These are phyloP conservation scores for Pugionium dolabratum DNA, from an alignment of 345 rosid genomes.

Conservation along the genomic window DNA sequence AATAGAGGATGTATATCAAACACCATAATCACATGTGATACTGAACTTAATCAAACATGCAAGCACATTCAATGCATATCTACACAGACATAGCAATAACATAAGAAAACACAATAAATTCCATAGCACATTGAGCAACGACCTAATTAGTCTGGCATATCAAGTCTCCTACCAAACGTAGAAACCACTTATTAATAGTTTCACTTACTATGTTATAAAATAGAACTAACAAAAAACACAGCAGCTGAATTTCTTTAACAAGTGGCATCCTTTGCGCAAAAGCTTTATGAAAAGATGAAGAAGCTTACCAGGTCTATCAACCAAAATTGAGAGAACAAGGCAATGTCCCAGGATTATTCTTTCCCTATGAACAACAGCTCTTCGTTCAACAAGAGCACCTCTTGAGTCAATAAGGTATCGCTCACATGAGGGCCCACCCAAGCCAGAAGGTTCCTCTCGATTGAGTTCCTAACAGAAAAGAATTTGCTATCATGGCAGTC, in stretches of 20 bases:
- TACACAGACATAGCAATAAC: conserved; percentile 6
- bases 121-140: conserved; percentile 14
- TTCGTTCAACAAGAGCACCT: conserved; percentile 87
- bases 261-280: conserved; percentile 5
- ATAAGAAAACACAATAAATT: neutral
- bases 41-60: conserved; percentile 19
- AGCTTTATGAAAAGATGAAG: neutral
- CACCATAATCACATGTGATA: conserved; percentile 5
- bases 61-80: conserved; percentile 10
- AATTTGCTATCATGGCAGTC: conserved; percentile 7
- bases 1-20: conserved; percentile 8
- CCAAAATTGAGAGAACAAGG: conserved; percentile 78
- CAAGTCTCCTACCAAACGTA: conserved; percentile 18
- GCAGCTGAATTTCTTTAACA: conserved; percentile 14
- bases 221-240: conserved; percentile 10
- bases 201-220: conserved; percentile 8
- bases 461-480: conserved; percentile 69
- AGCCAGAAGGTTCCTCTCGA: conserved; percentile 91
- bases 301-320: conserved; percentile 81
- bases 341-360: conserved; percentile 86
- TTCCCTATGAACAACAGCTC: conserved; percentile 82
- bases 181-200: conserved; percentile 18
- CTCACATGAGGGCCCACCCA: conserved; percentile 88
- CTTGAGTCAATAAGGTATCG: conserved; percentile 77
- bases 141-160: conserved; percentile 5